Base-by-base conservation (phyloP, 202 grass and related monocot species). In the Digitaria exilis region DNA sequence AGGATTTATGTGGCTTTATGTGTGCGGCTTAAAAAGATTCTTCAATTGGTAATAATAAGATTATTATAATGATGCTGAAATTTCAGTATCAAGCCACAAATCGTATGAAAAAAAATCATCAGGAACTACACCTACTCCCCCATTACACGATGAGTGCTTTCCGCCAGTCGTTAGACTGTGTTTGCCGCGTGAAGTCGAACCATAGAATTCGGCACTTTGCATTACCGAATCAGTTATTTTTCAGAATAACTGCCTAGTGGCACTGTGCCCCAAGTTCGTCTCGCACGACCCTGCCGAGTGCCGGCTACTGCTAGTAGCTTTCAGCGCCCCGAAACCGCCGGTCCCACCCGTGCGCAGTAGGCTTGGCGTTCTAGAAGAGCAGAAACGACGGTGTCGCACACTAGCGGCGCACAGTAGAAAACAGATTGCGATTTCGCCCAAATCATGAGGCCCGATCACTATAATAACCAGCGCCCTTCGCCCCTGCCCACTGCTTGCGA, bases 401-500 rank as follows among this genome's bases (percentile, higher is more conserved):
- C 69, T 19, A 50, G 69, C 69, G 44, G 69, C 69, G 69, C 69
- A 49, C 44, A 11, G 25, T 29, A 50, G 69, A 9, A 71, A 19
- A 71, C 69, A 18, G 44, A 46, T 18, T 71, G 69, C 69, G 44
- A 50, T 19, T 31, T 29, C 14, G 69, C 69, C 44, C 69, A 32
- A 62, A 62, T 3, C 59, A 13, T 31, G 26, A 31, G 5, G 58
- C 58, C 51, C 7, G 24, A 58, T 26, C n/a, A 58, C 56, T 25
- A 56, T 2, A 7, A 69, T 24, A 26, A 69, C 39, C 37, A 3
- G 19, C 51, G 7, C n/a, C 54, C 9, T 57, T 13, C 39, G 7
- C 34, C 34, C 41, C 41, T 16, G 43, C 68, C 43, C 69, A 71
- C 69, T 24, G 69, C 69, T 49, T 71, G 68, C 46, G 69, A 71